These are phyloP conservation scores for Aspergillus panamensis DNA, from an alignment of 495 filamentous ascomycete genomes.

Conservation along the genomic window DNA sequence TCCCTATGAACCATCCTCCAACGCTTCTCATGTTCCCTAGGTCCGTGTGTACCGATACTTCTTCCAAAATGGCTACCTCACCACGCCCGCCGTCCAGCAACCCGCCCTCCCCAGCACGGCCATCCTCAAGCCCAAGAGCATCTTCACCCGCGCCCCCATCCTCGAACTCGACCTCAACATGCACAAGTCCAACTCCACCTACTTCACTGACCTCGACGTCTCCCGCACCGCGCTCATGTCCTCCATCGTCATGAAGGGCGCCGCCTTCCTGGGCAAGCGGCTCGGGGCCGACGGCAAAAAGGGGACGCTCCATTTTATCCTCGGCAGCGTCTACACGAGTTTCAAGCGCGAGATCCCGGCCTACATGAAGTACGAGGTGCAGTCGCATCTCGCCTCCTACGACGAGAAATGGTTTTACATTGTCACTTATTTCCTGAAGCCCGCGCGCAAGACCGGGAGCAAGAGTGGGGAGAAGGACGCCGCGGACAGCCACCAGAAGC, in stretches of 20 bases:
- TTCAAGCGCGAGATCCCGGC: constrained; percentile 71
- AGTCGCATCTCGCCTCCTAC: constrained; percentile 67
- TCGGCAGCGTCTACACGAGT: constrained; percentile 65
- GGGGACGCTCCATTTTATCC: constrained; percentile 48
- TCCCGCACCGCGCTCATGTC: constrained; percentile 58
- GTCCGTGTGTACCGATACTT: constrained; percentile 27
- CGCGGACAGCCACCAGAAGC: constrained; percentile 30
- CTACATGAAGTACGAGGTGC: constrained; percentile 68
- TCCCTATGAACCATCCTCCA: background rate
- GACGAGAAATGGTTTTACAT: constrained; percentile 71
- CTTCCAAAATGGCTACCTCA: constrained; percentile 25
- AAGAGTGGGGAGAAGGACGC: constrained; percentile 33
- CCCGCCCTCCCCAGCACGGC: constrained; percentile 15
- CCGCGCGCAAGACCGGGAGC: constrained; percentile 23
- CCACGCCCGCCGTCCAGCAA: constrained; percentile 21
- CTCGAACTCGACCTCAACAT: constrained; percentile 79
- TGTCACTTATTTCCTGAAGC: constrained; percentile 60
- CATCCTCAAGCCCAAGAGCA: constrained; percentile 49
- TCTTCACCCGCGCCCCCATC: constrained; percentile 45
- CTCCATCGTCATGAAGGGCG: constrained; percentile 49
- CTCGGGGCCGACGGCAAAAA: constrained; percentile 34
- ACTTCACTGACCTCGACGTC: constrained; percentile 79
- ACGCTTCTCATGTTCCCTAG: background rate
- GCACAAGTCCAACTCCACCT: constrained; percentile 83
- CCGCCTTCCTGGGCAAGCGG: constrained; percentile 32